phyloP scores from a whole-genome alignment of 192 early-diverging fungal genomes.

The Mortierella claussenii region DNA sequence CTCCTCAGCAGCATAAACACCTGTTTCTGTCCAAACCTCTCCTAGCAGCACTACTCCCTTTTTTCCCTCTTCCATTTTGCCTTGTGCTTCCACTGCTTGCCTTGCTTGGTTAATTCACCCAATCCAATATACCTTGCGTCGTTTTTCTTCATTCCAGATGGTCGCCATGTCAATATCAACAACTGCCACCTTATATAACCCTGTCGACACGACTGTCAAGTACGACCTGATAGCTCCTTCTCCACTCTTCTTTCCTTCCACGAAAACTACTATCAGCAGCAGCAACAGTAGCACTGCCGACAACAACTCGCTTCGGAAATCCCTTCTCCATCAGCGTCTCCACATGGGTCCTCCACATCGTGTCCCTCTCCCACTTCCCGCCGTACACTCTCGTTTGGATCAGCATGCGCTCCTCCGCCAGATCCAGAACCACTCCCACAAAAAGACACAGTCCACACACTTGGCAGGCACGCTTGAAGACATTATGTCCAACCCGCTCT shows the following conservation, averaged over 20 bases:
- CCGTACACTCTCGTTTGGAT: conserved; percentile 3
- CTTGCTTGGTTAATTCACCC: background rate
- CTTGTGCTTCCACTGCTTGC: background rate
- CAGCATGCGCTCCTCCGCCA: conserved; percentile 22
- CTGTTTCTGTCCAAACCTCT: conserved; percentile 20
- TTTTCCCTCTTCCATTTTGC: background rate
- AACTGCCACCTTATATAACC: conserved; percentile 34
- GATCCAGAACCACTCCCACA: conserved; percentile 33
- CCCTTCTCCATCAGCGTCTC: conserved; percentile 27
- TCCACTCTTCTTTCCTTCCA: background rate
- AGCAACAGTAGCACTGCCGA: background rate
- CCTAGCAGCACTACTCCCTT: background rate
- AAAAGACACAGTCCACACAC: conserved; percentile 40
- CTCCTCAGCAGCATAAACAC: conserved; percentile 15
- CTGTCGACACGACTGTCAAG: conserved; percentile 26
- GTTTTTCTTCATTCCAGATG: conserved; percentile 6
- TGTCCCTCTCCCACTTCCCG: conserved; percentile 5
- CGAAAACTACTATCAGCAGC: background rate
- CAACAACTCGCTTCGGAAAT: conserved; percentile 22
- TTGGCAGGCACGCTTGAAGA: conserved; percentile 47
- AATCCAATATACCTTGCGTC: background rate
- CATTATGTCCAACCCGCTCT: conserved; percentile 45
- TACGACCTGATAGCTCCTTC: conserved; percentile 42
- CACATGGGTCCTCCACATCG: conserved; percentile 19
- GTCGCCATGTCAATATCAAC: conserved; percentile 43